Evolutionary conservation across 768 basidiomycete genomes (phyloP).

Genomic region (Pseudohyphozyma bogoriensis): DNA sequence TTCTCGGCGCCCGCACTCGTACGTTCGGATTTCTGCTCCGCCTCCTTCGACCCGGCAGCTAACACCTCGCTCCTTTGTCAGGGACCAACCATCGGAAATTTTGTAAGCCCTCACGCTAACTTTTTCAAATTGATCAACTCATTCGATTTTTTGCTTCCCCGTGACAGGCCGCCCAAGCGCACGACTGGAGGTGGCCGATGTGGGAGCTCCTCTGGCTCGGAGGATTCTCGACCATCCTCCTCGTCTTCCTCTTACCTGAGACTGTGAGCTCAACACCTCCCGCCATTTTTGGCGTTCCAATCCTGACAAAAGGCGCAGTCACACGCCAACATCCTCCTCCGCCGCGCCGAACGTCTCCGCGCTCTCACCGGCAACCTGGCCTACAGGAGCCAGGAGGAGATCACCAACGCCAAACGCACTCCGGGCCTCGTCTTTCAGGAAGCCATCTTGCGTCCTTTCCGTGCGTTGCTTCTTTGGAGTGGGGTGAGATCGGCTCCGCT

Average conservation of each 20-base stretch:
- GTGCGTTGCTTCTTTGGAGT: too few species aligned
- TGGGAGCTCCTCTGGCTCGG: conserved; percentile 32
- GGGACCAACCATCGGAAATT: conserved; percentile 34
- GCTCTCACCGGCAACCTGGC: conserved; percentile 36
- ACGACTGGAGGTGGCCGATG: conserved; percentile 39
- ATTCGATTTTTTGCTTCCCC: too few species aligned
- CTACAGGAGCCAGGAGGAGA: conserved; percentile 19
- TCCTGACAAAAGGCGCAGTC: conserved; percentile 13
- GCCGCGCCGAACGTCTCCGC: conserved; percentile 37
- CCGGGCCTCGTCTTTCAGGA: not conserved
- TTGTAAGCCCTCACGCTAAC: too few species aligned
- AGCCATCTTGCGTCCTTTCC: conserved; percentile 22
- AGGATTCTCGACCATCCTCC: conserved; percentile 27
- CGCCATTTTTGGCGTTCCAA: not conserved
- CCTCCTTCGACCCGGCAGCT: too few species aligned
- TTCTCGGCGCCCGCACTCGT: conserved; percentile 30
- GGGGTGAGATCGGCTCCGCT: too few species aligned
- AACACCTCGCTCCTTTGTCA: too few species aligned
- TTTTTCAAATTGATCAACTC: too few species aligned
- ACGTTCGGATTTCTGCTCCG: too few species aligned
- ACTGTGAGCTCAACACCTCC: too few species aligned
- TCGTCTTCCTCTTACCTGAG: conserved; percentile 38
- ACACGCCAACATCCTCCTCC: conserved; percentile 35
- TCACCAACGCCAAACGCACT: not conserved
- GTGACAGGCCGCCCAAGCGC: conserved; percentile 34